Evolutionary conservation across 225 moss, liverwort and hornwort genomes (phyloP).

Genomic region (Polytrichum formosum): DNA sequence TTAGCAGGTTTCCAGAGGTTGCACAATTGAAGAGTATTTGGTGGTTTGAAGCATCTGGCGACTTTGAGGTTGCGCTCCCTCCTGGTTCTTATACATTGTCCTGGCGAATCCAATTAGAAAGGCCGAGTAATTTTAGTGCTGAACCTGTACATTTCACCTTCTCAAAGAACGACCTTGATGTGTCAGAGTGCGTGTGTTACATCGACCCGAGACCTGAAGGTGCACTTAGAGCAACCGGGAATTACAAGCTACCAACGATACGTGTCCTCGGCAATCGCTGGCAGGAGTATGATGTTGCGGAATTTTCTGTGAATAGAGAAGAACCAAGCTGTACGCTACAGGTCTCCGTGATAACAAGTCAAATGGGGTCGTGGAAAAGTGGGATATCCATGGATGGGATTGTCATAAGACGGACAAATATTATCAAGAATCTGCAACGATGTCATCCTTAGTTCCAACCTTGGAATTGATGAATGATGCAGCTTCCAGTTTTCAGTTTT

Average conservation of each 20-base stretch:
- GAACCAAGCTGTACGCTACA: conserved; percentile 19
- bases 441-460: too few relatives aligned
- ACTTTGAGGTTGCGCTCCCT: conserved; percentile 32
- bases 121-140: conserved; percentile 13
- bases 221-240: conserved; percentile 7
- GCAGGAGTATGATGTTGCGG: conserved; percentile 42
- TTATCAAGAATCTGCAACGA: conserved; percentile 11
- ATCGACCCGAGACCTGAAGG: conserved; percentile 15
- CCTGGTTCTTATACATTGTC: conserved; percentile 36
- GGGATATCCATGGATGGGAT: conserved; percentile 38
- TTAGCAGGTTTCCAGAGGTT: conserved; percentile 30
- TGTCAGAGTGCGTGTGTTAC: conserved; percentile 20
- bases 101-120: conserved; percentile 35
- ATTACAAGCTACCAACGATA: conserved; percentile 27
- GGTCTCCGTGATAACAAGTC: conserved; percentile 14
- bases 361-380: conserved; percentile 17
- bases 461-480: too few relatives aligned
- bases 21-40: conserved; percentile 32
- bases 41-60: conserved; percentile 37
- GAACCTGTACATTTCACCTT: conserved; percentile 33
- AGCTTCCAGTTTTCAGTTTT: too few relatives aligned
- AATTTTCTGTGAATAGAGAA: conserved; percentile 30
- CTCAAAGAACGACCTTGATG: conserved; percentile 19
- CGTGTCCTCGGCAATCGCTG: conserved; percentile 26
- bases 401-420: conserved; percentile 19